A percentile compares a stretch with the other conserved stretches of the same genome.
Conservation (phyloP, 1,139 yeast genomes). For the Taiozyma sp. region DNA sequence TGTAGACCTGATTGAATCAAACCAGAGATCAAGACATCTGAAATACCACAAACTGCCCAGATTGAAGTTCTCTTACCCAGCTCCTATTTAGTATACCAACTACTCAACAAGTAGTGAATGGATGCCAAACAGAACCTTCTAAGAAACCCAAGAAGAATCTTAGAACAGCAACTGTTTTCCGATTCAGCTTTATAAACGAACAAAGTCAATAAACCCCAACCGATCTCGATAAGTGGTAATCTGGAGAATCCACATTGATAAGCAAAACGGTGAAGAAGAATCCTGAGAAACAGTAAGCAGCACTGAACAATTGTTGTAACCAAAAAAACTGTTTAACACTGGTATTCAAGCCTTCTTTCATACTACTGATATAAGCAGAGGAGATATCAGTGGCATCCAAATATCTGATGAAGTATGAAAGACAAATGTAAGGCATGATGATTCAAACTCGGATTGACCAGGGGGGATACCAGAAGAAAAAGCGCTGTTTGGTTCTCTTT, state of each 20-base stretch:
- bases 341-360: slow-evolving; percentile 46
- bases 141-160: slow-evolving; percentile 55
- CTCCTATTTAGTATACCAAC: slow-evolving; percentile 36
- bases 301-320: slow-evolving; percentile 16
- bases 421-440: slow-evolving; percentile 32
- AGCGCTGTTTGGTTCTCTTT: slow-evolving; percentile 5
- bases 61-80: slow-evolving; percentile 35
- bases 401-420: slow-evolving; percentile 36
- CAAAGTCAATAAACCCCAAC: slow-evolving; percentile 44
- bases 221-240: slow-evolving; percentile 32
- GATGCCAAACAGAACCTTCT: slow-evolving; percentile 54
- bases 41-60: slow-evolving; percentile 50
- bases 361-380: slow-evolving; percentile 55
- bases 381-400: slow-evolving; percentile 43
- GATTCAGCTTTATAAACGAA: slow-evolving; percentile 34
- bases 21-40: slow-evolving; percentile 56
- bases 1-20: slow-evolving; percentile 54
- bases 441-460: slow-evolving; percentile 30
- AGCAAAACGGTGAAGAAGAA: neutral
- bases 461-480: slow-evolving; percentile 39
- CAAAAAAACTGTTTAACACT: slow-evolving; percentile 37
- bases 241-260: slow-evolving; percentile 23
- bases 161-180: slow-evolving; percentile 13
- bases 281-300: slow-evolving; percentile 1
- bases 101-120: slow-evolving; percentile 52